Base-by-base conservation (phyloP, 2,329 filamentous ascomycete genomes). In the Diaporthe helianthi region DNA sequence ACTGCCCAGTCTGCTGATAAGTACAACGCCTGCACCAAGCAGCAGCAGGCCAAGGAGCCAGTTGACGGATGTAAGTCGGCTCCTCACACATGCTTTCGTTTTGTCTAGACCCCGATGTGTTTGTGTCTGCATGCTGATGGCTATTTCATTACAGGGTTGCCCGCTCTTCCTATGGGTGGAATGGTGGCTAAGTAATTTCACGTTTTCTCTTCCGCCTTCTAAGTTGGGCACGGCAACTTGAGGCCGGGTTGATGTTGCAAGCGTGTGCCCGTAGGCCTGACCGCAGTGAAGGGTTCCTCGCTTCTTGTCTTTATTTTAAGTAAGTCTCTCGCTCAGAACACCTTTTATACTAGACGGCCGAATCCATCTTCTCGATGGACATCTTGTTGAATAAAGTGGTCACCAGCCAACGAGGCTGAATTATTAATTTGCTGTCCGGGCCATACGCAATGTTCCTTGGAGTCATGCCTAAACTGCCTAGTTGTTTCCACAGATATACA, bases 11-110 rank as follows among this genome's bases (percentile, higher is more conserved):
- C 78, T 36, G 79, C 84, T 49, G 80, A 80, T 41, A 74, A 76
- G 69, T 85, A 84, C 79, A 84, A 81, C 73, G 76, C 82, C 63
- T 86, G 84, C 79, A 81, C 77, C 69, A 76, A 82, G 65, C 68
- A 79, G 38, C 83, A 85, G 73, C 81, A 83, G 73, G 83, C 83
- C 19, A 79, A 80, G 44, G 84, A 86, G 76, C 71, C 80, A 12
- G 83, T 85, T 66, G 83, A 85, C 60, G 84, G 83, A 75, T 84
- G 83, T 83, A 77, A 78, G 81, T 79, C 13, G 15, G 12, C 12
- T 5, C 5, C 12, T 22, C 9, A n/a, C 8, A 2, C 13, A 17
- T 3, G 3, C 55, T 31, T 9, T 4, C 67, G 38, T 10, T 10
- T 13, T 13, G 26, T 31, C n/a, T 51, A 3, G 24, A 1, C 17